phyloP scores from a whole-genome alignment of 768 basidiomycete species.

The Calvatia gigantea region DNA sequence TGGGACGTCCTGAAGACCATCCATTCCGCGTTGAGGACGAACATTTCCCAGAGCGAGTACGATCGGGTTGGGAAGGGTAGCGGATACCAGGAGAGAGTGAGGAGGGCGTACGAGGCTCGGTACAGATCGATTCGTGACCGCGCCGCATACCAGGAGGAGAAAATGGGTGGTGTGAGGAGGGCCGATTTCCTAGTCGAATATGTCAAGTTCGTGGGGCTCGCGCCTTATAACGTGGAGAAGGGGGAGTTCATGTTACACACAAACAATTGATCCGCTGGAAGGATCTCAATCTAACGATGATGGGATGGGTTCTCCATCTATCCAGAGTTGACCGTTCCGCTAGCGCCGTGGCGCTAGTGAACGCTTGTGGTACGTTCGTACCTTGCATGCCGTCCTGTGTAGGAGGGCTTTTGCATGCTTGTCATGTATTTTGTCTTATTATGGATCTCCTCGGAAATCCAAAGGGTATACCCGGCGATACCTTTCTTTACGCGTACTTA shows the following conservation, averaged over 20 bases:
- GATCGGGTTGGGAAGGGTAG: constrained; percentile 1
- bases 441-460: background rate
- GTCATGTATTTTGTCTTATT: background rate
- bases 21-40: background rate
- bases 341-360: background rate
- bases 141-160: background rate
- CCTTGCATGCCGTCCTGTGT: background rate
- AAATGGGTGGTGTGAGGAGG: constrained; percentile 4
- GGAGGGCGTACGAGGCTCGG: constrained; percentile 1
- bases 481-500: background rate
- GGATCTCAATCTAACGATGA: background rate
- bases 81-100: background rate
- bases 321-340: too few species aligned
- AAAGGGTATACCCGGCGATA: background rate
- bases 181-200: constrained; percentile 6
- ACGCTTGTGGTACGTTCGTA: background rate
- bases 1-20: constrained; percentile 10
- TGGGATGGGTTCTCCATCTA: background rate
- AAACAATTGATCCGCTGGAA: background rate
- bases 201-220: constrained; percentile 8
- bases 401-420: background rate
- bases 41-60: background rate
- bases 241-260: constrained; percentile 9
- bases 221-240: background rate
- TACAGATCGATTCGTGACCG: constrained; percentile 2